Conservation (phyloP, 371 early-diverging fungal genomes). For the Mortierella sp. region DNA sequence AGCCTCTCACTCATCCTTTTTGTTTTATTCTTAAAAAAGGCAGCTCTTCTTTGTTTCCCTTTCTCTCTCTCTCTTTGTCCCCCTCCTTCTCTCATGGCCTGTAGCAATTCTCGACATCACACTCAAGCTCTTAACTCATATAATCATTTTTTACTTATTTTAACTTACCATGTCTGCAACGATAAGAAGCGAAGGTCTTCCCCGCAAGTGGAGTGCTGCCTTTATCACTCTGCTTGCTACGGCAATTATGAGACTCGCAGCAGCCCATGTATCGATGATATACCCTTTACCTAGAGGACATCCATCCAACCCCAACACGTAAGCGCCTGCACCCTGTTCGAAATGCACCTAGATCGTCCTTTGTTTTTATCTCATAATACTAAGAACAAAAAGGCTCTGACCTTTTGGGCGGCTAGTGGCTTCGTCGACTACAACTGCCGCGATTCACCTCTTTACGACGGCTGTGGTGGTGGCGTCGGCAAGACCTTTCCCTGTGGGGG, state of each 20-base stretch:
- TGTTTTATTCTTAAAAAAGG: too few relatives aligned
- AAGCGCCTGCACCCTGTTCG: neutral
- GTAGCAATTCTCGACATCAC: too few relatives aligned
- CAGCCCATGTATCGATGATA: slow-evolving; percentile 47
- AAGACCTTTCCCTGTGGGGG: slow-evolving; percentile 48
- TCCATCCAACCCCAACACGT: slow-evolving; percentile 45
- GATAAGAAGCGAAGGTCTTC: neutral
- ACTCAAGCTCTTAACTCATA: too few relatives aligned
- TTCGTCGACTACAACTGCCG: slow-evolving; percentile 35
- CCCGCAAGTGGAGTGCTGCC: neutral
- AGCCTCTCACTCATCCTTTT: too few relatives aligned
- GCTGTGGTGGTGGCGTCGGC: slow-evolving; percentile 16
- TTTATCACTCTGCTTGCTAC: slow-evolving; percentile 4
- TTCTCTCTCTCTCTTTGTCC: too few relatives aligned
- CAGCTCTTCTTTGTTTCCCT: too few relatives aligned
- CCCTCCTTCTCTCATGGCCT: too few relatives aligned
- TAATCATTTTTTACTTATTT: too few relatives aligned
- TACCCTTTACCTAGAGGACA: slow-evolving; percentile 45
- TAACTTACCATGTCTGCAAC: too few relatives aligned
- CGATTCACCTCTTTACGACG: slow-evolving; percentile 40
- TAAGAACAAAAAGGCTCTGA: too few relatives aligned
- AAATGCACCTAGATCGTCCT: slow-evolving; percentile 1
- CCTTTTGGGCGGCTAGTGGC: too few relatives aligned
- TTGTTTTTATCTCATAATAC: too few relatives aligned
- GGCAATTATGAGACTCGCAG: neutral